Conservation (phyloP, 495 filamentous ascomycete species). For the Aspergillus indologenus region DNA sequence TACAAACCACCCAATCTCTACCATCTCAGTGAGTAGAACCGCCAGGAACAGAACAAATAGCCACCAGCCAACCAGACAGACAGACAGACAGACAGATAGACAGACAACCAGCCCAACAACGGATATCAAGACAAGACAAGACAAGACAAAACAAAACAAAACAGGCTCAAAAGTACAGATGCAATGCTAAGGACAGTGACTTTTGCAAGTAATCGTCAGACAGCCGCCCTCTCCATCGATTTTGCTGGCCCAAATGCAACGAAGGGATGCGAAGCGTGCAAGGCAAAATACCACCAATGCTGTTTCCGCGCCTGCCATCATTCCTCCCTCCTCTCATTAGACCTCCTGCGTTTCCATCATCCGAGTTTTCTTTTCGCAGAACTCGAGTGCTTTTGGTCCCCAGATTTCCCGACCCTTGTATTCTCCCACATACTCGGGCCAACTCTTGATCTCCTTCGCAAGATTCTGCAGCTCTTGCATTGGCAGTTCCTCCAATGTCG, state of each 20-base stretch:
- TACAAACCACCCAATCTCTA: neutral
- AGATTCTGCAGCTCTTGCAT: constrained; percentile 44
- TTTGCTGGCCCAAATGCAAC: constrained; percentile 23
- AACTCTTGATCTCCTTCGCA: constrained; percentile 48
- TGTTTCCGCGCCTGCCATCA: constrained; percentile 7
- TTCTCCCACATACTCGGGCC: constrained; percentile 50
- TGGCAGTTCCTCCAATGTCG: constrained; percentile 43
- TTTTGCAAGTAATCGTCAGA: constrained; percentile 28
- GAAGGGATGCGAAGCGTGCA: constrained; percentile 16
- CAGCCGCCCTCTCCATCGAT: constrained; percentile 33
- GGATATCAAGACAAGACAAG: neutral
- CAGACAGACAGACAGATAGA: neutral
- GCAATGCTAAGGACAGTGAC: constrained; percentile 8
- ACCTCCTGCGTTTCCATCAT: constrained; percentile 8
- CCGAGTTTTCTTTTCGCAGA: constrained; percentile 28
- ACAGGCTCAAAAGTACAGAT: constrained; percentile 7
- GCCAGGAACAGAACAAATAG: constrained; percentile 2
- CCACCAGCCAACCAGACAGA: too few relatives aligned
- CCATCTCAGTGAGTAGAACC: neutral
- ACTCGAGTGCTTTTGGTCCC: constrained; percentile 45
- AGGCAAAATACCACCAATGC: constrained; percentile 25
- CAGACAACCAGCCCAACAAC: neutral
- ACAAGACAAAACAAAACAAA: constrained; percentile 9
- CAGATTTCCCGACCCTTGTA: constrained; percentile 54
- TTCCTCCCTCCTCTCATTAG: constrained; percentile 18